Evolutionary conservation across 495 filamentous ascomycete species (phyloP).

Genomic region (Annulohypoxylon bovei): DNA sequence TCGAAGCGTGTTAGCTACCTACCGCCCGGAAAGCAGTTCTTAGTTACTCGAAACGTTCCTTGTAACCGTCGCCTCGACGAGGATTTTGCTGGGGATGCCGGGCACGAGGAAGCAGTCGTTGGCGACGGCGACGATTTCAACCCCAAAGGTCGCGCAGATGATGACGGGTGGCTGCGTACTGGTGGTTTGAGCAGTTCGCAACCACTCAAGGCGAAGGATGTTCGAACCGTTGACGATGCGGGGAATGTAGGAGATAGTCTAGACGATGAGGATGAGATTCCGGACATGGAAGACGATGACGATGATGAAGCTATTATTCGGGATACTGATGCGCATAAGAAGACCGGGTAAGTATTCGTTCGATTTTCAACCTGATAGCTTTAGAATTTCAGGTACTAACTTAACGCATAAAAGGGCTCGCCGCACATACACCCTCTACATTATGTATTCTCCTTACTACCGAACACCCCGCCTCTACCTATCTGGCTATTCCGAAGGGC

Average conservation of each 20-base stretch:
- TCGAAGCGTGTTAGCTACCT: slow-evolving; percentile 82
- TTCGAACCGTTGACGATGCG: slow-evolving; percentile 84
- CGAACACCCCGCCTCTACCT: slow-evolving; percentile 96
- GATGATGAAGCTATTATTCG: slow-evolving; percentile 97
- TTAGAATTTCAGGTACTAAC: slow-evolving; percentile 5
- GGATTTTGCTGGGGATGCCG: slow-evolving; percentile 88
- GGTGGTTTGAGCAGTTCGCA: slow-evolving; percentile 78
- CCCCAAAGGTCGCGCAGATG: slow-evolving; percentile 62
- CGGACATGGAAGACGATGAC: slow-evolving; percentile 97
- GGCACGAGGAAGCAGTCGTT: slow-evolving; percentile 83
- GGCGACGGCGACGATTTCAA: slow-evolving; percentile 75
- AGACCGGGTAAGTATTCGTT: slow-evolving; percentile 70
- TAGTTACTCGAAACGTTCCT: slow-evolving; percentile 93
- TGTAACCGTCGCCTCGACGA: slow-evolving; percentile 92
- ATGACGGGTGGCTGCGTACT: slow-evolving; percentile 90
- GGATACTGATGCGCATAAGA: slow-evolving; percentile 69
- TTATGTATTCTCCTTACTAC: slow-evolving; percentile 96
- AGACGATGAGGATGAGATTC: slow-evolving; percentile 87
- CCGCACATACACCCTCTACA: slow-evolving; percentile 96
- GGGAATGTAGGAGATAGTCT: slow-evolving; percentile 77
- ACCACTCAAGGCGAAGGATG: slow-evolving; percentile 78
- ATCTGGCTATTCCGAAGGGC: slow-evolving; percentile 86
- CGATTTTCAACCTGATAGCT: neutral
- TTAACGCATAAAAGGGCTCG: slow-evolving; percentile 65
- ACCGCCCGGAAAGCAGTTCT: slow-evolving; percentile 90